Evolutionary conservation across 106 monocot genomes (phyloP), one percentile per base, ranked within the genome.

Genomic region (Alisma plantagoaquatica): DNA sequence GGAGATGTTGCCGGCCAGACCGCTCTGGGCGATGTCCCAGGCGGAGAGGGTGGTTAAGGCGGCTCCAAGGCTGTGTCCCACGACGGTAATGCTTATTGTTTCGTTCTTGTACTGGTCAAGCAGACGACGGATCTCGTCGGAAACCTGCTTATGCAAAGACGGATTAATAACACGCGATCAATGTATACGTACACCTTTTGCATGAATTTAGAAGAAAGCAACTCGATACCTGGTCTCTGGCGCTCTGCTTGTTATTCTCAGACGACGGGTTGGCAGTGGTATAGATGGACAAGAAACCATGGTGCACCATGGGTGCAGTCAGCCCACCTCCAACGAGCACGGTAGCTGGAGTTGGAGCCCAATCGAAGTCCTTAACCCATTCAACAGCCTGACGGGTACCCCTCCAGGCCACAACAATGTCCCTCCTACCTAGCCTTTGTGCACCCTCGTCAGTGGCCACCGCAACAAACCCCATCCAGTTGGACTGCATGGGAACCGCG

Each of bases 221-320:
- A 38, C 90, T n/a, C n/a, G n/a, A n/a, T n/a, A 38, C 35, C 35
- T 38, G 35, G 14, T 38, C 35, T 6, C 35, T 6, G 14, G 35
- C 35, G 35, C 35, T 38, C 14, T 38, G 9, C 9, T 6, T 38
- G 14, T 38, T 38, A 7, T 6, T 6, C 35, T 38, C 35, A n/a
- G n/a, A n/a, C n/a, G n/a, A n/a, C 9, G 35, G 35, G 14, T 38
- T 38, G 6, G 35, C 35, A 38, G 35, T 38, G 35, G 35, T 38
- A 14, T 38, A 38, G 9, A 38, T 14, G 9, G 35, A 38, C 14
- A 38, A 14, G 14, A 38, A 38, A 6, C 35, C 35, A 38, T 14
- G 35, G 35, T 38, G 35, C 14, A 38, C 35, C 35, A 7, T 38
- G 35, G 35, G 35, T 7, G 6, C 14, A 6, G 35, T 38, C 9